Evolutionary conservation across 1,284 basidiomycete species (phyloP), one percentile per base, ranked within the genome.

Genomic region (Leccinum huronense): DNA sequence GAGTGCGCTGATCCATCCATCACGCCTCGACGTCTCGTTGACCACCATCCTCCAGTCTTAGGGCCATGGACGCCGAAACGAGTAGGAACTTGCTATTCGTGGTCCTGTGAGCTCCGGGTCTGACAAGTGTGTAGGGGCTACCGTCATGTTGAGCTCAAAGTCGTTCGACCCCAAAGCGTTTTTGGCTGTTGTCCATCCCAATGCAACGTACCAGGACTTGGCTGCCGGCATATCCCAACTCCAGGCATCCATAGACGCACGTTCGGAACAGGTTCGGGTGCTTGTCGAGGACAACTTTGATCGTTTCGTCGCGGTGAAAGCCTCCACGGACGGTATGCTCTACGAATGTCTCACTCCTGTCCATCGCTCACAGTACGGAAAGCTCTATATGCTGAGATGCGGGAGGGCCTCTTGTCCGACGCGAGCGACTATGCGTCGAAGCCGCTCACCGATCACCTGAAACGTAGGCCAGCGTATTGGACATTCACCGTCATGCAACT

Each of bases 271-370:
- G 30, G 90, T 99, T 65, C 86, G 95, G 59, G 88, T 97, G 30
- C 83, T 99, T 53, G 97, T 99, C 27, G 95, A 98, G 77, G 94
- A 98, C 72, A 98, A 98, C 78, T 98, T 99, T 80, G 96, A 99
- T 79, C 84, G 95, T 30, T 99, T 99, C 73, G 97, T 99, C 11
- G 93, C 94, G 4, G 97, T 99, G 66, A 99, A 99, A 74, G 94
- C 94, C 14, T 94, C 93, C 11, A 97, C 93, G 10, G 97, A 98
- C 78, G 93, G 95, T 94, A 74, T 68, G 84, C 73, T 7, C n/a
- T 27, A 23, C 30, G 51, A 48, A 23, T 62, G 11, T 61, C 40
- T 51, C 23, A 8, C 30, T 55, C 27, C 27, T n/a, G 53, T 31
- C 34, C 45, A 11, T 27, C 61, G 56, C 66, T 67, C 62, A 65